Base-by-base conservation (phyloP, 495 filamentous ascomycete species). In the Clohesyomyces aquaticus region DNA sequence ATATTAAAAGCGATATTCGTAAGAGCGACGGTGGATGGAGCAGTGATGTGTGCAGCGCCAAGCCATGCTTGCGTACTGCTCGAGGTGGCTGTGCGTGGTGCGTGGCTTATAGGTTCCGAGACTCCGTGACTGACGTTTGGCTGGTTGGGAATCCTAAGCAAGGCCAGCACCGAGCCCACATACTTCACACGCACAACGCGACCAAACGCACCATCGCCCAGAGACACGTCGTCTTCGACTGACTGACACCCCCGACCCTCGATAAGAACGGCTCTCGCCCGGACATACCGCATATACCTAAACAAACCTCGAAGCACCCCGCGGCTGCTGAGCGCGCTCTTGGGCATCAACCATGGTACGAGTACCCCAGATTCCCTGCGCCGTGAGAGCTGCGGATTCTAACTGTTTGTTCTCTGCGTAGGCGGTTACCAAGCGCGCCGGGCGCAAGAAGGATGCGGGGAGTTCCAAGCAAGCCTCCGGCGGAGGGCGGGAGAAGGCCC, bases 371-470 rank as follows among this genome's bases (percentile, higher is more conserved):
- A 54, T 14, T 48, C 54, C 18, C 14, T 48, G 18, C 27, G 18
- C 11, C 26, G 11, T 16, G 8, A 22, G 48, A 22, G 19, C 9
- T 48, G 47, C n/a, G 38, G 4, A 42, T 38, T 26, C 65, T 68
- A 32, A 65, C 58, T 9, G 18, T 38, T 21, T 42, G 19, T 43
- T 28, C 27, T 55, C 19, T 52, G 10, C 46, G 41, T 58, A 77
- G 77, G 77, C 75, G 42, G 71, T 76, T 18, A 77, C 77, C 21
- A 79, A 79, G 68, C 74, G 77, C 50, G 84, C 85, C 21, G 84
- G 85, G 59, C 82, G 87, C 67, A 87, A 85, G 72, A 88, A 85
- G 66, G 86, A 89, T 75, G 79, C 78, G 55, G 81, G 81, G 29
- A 80, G 80, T 70, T 78, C 77, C 57, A 81, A 80, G 59, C 64